Evolutionary conservation across 2,329 filamentous ascomycete species (phyloP), one percentile per base, ranked within the genome.

Genomic region (Fusarium brachygibbosum): DNA sequence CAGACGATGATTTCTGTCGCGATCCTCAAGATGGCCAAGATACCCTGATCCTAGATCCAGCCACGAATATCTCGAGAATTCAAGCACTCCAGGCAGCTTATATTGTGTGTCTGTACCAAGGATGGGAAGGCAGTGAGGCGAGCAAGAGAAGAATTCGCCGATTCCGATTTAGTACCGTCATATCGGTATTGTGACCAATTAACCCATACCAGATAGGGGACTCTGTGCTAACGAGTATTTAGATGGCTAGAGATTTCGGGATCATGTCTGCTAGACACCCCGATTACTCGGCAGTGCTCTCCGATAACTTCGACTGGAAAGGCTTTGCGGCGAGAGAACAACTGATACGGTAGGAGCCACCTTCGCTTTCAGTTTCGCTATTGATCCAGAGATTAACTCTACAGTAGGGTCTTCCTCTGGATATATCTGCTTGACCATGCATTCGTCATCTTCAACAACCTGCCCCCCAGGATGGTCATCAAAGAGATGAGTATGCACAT

Each of bases 1-100:
- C 51, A 0, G 55, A 58, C 12, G 37, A 57, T 0, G 51, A 57
- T 31, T 58, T 58, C 28, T 58, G 50, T 13, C 38, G 37, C 1
- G 51, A 57, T 0, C 17, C 37, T 2, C 3, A 37, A 3, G 34
- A 21, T 6, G 11, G 12, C 4, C 31, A 37, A 4, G 12, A 11
- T 0, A 23, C 1, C 0, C 12, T 3, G 0, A 14, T 16, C 2
- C 13, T 35, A 0, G 21, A 12, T 5, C 38, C 19, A 0, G 2
- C 11, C 0, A 16, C 16, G 0, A 19, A 37, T 0, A 14, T 58
- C 1, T 35, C 55, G 3, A 58, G 38, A 2, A 37, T 37, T 1
- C 55, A 58, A 3, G 55, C 51, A 0, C 38, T 58, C 11, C 51
- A 58, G 2, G 55, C 55, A 13, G 55, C 55, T 1, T 58, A 44